Evolutionary conservation across 169 alveolate genomes (phyloP).

Genomic region (Babesia gibsoni): DNA sequence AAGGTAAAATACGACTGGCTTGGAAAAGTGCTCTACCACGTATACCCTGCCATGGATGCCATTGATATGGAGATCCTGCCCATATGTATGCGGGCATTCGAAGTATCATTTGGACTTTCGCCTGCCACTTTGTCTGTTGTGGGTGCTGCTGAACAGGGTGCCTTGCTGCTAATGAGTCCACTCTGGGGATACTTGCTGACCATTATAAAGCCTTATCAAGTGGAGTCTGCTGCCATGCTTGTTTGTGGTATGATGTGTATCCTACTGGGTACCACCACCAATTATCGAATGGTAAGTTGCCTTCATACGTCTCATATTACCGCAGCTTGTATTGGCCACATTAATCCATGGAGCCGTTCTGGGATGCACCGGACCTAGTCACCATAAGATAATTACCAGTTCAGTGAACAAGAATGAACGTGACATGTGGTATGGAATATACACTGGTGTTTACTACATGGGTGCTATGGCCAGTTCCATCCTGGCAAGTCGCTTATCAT

Average conservation of each 20-base stretch:
- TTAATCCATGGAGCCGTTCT: constrained; percentile 40
- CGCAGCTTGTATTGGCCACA: constrained; percentile 22
- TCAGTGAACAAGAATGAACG: background rate
- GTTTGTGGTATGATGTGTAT: constrained; percentile 84
- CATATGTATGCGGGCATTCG: constrained; percentile 80
- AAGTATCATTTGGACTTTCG: constrained; percentile 77
- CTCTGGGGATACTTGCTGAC: constrained; percentile 88
- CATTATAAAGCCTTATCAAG: constrained; percentile 77
- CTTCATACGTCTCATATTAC: background rate
- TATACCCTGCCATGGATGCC: constrained; percentile 4
- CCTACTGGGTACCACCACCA: constrained; percentile 58
- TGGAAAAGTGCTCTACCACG: background rate
- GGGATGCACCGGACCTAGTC: constrained; percentile 26
- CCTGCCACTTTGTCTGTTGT: constrained; percentile 80
- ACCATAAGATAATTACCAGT: constrained; percentile 15
- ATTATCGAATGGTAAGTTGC: constrained; percentile 29
- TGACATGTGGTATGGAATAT: too few relatives aligned
- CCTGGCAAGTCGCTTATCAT: too few relatives aligned
- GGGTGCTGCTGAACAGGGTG: constrained; percentile 79
- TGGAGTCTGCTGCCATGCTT: constrained; percentile 79
- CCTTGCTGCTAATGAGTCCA: constrained; percentile 80
- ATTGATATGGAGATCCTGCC: background rate
- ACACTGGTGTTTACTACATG: too few relatives aligned
- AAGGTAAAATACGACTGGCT: too few relatives aligned
- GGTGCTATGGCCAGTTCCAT: too few relatives aligned